Conservation (phyloP, 768 basidiomycete genomes). For the Lactarius quietus region DNA sequence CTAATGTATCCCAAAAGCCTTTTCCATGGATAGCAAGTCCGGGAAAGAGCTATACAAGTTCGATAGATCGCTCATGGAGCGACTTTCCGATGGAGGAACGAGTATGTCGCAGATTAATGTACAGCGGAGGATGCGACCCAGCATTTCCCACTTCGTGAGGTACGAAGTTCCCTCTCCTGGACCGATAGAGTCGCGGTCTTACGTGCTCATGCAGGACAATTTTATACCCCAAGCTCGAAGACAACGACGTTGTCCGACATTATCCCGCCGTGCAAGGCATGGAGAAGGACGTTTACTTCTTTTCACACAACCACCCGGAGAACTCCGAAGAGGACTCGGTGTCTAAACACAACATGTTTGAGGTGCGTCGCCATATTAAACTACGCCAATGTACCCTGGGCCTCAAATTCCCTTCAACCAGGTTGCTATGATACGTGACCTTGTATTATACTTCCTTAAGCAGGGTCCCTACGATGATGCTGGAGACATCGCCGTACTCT, state of each 20-base stretch:
- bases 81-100: constrained; percentile 53
- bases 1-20: constrained; percentile 37
- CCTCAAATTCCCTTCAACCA: constrained; percentile 9
- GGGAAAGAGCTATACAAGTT: constrained; percentile 58
- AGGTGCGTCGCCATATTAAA: constrained; percentile 40
- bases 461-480: constrained; percentile 46
- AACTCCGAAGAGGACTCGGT: constrained; percentile 57
- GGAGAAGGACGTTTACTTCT: constrained; percentile 61
- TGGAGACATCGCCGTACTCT: constrained; percentile 53
- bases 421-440: constrained; percentile 47
- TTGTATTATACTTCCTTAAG: constrained; percentile 51
- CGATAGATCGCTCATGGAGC: constrained; percentile 70
- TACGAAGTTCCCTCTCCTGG: constrained; percentile 26
- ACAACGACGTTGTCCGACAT: constrained; percentile 47
- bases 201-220: constrained; percentile 41
- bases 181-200: neutral
- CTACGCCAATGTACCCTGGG: too few species aligned
- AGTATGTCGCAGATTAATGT: constrained; percentile 68
- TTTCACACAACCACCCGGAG: constrained; percentile 60
- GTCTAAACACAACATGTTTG: constrained; percentile 64
- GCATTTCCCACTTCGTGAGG: constrained; percentile 61
- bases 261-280: constrained; percentile 63
- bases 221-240: constrained; percentile 57
- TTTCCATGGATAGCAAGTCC: constrained; percentile 64
- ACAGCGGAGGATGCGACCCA: constrained; percentile 73